Conservation (phyloP, 345 rosid species). For the Brassica cretica region DNA sequence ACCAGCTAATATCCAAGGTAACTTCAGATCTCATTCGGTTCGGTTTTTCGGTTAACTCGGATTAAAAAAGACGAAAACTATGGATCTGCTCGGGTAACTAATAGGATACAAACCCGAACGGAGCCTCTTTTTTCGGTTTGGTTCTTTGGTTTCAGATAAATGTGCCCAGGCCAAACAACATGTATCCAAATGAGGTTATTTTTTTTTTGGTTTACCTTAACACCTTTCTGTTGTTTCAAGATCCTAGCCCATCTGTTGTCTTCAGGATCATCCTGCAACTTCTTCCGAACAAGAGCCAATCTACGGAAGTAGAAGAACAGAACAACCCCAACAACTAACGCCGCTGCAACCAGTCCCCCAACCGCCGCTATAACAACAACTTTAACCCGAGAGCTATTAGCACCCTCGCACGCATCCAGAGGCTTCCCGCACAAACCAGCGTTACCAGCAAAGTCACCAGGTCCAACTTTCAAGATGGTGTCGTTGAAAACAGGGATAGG, state of each 20-base stretch:
- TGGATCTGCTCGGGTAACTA: too few species aligned
- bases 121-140: too few species aligned
- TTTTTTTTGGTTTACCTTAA: slow-evolving; percentile 59
- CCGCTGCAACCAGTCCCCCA: slow-evolving; percentile 67
- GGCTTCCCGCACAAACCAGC: slow-evolving; percentile 62
- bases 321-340: slow-evolving; percentile 51
- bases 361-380: slow-evolving; percentile 64
- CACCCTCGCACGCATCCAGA: slow-evolving; percentile 42
- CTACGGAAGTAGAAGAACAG: slow-evolving; percentile 61
- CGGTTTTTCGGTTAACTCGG: too few species aligned
- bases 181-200: not conserved
- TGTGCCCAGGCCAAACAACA: too few species aligned
- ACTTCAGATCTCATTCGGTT: too few species aligned
- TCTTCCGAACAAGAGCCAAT: slow-evolving; percentile 56
- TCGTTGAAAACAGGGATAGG: slow-evolving; percentile 44
- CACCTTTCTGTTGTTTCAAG: slow-evolving; percentile 63
- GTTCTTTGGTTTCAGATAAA: too few species aligned
- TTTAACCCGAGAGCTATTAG: slow-evolving; percentile 43
- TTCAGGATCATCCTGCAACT: slow-evolving; percentile 76
- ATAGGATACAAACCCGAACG: too few species aligned
- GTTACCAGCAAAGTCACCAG: slow-evolving; percentile 50
- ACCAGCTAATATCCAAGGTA: too few species aligned
- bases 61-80: too few species aligned
- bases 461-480: rapidly evolving
- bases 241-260: slow-evolving; percentile 89